A percentile compares a stretch with the other conserved stretches of the same genome.
phyloP scores from a whole-genome alignment of 345 rosid species.

The Diplotaxis tenuifolia region DNA sequence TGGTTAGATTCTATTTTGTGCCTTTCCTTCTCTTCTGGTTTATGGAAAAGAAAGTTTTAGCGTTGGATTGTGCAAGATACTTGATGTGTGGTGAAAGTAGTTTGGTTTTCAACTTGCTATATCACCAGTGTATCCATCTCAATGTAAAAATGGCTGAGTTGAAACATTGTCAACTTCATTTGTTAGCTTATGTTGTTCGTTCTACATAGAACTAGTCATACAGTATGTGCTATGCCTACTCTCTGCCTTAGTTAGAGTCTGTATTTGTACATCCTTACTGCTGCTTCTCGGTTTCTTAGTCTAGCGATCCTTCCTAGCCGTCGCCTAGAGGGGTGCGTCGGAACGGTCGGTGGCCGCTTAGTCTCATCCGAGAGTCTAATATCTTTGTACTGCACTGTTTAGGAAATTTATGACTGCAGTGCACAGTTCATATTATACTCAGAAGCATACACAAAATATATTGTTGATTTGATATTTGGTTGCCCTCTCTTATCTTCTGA shows the following conservation, averaged over 20 bases:
- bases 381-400: no score
- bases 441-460: background rate
- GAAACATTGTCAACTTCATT: background rate
- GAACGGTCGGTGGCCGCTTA: no score
- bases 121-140: background rate
- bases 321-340: no score
- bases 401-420: background rate
- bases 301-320: no score
- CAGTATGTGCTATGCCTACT: background rate
- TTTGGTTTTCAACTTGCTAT: constrained; percentile 10
- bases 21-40: background rate
- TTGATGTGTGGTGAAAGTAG: background rate
- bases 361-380: no score
- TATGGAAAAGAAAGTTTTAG: background rate
- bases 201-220: background rate
- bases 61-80: background rate
- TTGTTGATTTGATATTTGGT: constrained; percentile 1
- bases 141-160: constrained; percentile 10
- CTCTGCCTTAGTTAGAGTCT: background rate
- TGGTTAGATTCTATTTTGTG: constrained; percentile 53
- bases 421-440: background rate
- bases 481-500: background rate
- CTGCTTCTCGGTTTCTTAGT: constrained; percentile 1
- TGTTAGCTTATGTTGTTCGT: background rate
- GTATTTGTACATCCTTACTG: background rate